Base-by-base conservation (phyloP, 1,284 basidiomycete species). In the Porphyrellus sp. region DNA sequence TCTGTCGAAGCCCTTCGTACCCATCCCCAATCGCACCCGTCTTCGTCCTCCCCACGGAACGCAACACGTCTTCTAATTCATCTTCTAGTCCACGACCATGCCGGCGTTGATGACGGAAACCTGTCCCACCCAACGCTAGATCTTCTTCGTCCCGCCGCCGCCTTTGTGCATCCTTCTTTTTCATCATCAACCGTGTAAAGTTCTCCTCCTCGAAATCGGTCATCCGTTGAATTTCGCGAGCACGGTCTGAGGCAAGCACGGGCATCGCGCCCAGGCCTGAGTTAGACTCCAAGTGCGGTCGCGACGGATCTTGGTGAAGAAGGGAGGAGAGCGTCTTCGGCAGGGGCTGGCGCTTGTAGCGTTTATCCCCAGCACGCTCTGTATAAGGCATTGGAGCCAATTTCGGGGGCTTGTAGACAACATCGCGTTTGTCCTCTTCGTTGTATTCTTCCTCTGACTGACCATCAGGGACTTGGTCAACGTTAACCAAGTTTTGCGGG, bases 121-220 rank as follows among this genome's bases (percentile, higher is more conserved):
- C 74, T 54, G 73, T 67, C 44, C 76, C 68, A 45, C 97, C 96
- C n/a, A 98, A 76, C 8, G 93, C 93, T 57, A 98, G 76, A 59
- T 94, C 91, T 62, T 85, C 92, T 70, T 99, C 96, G 69, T 99
- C 96, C 56, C 85, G 78, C 51, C 74, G 73, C n/a, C 96, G 78
- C 51, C 86, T 77, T 65, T 80, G 83, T 20, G 82, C 81, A 50
- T 98, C 96, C 65, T 86, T 87, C 79, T 98, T 98, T 69, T 87
- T 91, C 80, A 94, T 89, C 55, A 96, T 81, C 51, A 98, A 70
- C 51, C 96, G 85, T 25, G 90, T 93, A 75, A 98, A 94, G 71
- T 98, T 96, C 50, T 93, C 91, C 71, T 98, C 96, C 73, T 99
- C 96, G 71, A 92, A 99, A 59, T 93, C 89, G 48, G 83, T 83